Conservation (phyloP, 768 basidiomycete species). For the Boletellus emodensis region DNA sequence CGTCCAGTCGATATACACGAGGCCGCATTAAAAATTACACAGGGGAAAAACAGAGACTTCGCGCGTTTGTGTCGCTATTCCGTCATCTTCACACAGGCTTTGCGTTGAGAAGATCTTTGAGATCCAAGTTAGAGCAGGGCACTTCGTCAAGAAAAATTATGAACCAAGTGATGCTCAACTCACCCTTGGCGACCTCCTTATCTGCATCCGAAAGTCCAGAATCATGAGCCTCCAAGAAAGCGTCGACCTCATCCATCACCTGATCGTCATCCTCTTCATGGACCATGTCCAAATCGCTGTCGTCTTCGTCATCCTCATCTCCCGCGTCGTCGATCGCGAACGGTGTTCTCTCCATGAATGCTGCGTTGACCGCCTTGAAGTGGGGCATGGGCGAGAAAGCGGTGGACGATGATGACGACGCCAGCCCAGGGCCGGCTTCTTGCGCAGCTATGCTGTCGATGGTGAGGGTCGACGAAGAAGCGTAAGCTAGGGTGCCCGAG, state of each 20-base stretch:
- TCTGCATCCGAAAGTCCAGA: constrained; percentile 78
- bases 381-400: constrained; percentile 56
- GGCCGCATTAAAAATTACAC: not conserved
- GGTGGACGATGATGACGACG: constrained; percentile 15
- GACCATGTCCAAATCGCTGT: constrained; percentile 51
- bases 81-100: constrained; percentile 41
- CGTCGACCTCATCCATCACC: constrained; percentile 94
- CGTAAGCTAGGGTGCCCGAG: constrained; percentile 26
- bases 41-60: constrained; percentile 10
- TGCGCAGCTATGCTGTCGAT: constrained; percentile 36
- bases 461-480: constrained; percentile 49
- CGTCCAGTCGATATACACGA: constrained; percentile 8
- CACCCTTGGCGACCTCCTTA: constrained; percentile 73
- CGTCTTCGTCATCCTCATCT: constrained; percentile 58
- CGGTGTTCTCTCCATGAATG: constrained; percentile 85
- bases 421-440: constrained; percentile 23
- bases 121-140: not conserved
- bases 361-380: constrained; percentile 73
- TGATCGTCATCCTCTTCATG: constrained; percentile 64
- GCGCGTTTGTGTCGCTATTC: not conserved
- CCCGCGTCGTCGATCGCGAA: constrained; percentile 97
- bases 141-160: no score
- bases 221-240: constrained; percentile 92
- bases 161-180: constrained; percentile 11
- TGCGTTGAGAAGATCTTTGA: constrained; percentile 54